Conservation (phyloP, 1,139 yeast genomes). For the Saccharomyces hybrid region DNA sequence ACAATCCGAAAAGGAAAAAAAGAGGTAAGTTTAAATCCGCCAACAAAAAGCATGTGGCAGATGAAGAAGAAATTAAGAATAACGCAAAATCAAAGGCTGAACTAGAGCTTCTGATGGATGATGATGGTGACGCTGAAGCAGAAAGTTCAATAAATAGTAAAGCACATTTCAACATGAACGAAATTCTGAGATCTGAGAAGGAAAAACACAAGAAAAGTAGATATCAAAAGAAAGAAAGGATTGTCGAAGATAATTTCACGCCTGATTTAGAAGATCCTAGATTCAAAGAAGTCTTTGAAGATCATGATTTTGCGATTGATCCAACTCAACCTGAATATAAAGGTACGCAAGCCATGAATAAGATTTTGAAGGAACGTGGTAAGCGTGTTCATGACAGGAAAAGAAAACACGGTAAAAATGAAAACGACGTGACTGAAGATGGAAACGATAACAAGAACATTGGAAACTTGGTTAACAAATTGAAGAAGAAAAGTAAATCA, state of each 20-base stretch:
- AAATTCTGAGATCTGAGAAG: constrained; percentile 66
- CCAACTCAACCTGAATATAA: constrained; percentile 84
- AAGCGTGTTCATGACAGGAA: constrained; percentile 38
- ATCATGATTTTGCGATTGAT: constrained; percentile 86
- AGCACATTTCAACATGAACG: constrained; percentile 73
- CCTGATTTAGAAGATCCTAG: constrained; percentile 74
- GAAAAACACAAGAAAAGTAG: constrained; percentile 43
- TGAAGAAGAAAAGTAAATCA: constrained; percentile 22
- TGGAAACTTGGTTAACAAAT: constrained; percentile 23
- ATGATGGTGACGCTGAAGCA: constrained; percentile 51
- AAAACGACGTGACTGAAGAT: constrained; percentile 5
- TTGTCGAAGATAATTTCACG: constrained; percentile 54
- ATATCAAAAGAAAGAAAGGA: constrained; percentile 45
- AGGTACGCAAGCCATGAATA: constrained; percentile 79
- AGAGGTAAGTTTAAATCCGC: constrained; percentile 27
- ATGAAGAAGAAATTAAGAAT: constrained; percentile 17
- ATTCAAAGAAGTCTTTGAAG: constrained; percentile 79
- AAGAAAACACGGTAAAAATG: constrained; percentile 6
- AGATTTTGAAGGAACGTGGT: constrained; percentile 66
- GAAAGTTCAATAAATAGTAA: constrained; percentile 36
- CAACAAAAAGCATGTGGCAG: constrained; percentile 18
- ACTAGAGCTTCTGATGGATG: constrained; percentile 66
- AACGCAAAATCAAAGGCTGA: constrained; percentile 52
- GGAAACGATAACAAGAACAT: constrained; percentile 9
- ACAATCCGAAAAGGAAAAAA: constrained; percentile 39